Evolutionary conservation across 371 early-diverging fungal species (phyloP).

Genomic region (Mucor indicus): DNA sequence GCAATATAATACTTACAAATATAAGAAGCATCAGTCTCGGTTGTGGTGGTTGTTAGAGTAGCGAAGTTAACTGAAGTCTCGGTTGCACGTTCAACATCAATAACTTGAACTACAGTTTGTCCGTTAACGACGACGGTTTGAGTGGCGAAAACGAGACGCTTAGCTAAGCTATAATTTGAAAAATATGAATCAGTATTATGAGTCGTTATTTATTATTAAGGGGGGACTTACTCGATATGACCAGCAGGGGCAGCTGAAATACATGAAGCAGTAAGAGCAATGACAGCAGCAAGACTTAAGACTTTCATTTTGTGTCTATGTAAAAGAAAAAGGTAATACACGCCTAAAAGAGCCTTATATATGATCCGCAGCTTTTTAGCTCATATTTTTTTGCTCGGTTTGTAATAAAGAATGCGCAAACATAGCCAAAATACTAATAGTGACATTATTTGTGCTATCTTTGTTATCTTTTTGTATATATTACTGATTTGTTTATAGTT

Average conservation of each 20-base stretch:
- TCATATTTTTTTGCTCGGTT: no score
- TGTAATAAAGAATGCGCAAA: no score
- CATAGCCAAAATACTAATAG: no score
- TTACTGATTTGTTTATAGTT: no score
- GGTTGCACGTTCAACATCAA: not conserved
- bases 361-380: no score
- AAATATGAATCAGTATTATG: no score
- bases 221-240: constrained; percentile 5
- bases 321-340: no score
- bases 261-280: constrained; percentile 1
- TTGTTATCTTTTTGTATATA: no score
- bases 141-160: constrained; percentile 4
- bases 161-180: constrained; percentile 2
- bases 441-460: no score
- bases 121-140: constrained; percentile 1
- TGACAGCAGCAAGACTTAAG: constrained; percentile 6
- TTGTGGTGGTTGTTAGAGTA: not conserved
- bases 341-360: no score
- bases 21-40: not conserved
- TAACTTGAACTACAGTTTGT: not conserved
- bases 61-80: not conserved
- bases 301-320: no score
- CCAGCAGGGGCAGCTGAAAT: constrained; percentile 9
- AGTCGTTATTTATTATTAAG: not conserved
- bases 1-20: no score